Evolutionary conservation across 352 stramenopile species (phyloP), one percentile per base, ranked within the genome.

Genomic region (Phytophthora fragariae): DNA sequence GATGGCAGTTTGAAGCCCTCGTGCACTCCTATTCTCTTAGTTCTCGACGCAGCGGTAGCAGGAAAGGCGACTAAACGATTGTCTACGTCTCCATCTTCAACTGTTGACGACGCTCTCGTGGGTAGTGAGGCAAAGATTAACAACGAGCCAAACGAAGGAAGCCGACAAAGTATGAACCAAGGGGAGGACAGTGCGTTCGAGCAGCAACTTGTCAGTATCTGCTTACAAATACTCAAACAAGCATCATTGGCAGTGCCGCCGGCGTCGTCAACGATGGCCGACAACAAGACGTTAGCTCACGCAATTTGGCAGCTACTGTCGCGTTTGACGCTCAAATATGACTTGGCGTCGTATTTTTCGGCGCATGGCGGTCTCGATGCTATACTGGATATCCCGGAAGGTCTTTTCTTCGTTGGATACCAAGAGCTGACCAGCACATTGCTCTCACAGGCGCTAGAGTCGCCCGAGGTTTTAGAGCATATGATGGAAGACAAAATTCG

Each of bases 401-500:
- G 57, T 31, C 73, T 76, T 17, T 73, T 84, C 33, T 97, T 96
- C 39, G 41, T 62, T 11, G 86, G 86, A 11, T 97, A 95, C 56
- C 83, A 88, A 62, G 85, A 97, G 35, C 47, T 97, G 31, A 93
- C 88, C 0, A 85, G 84, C 15, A 76, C 79, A 14, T 65, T 97
- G 19, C 64, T 97, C 3, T 90, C 86, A 14, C 89, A 95, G 52
- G 73, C 88, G 8, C 72, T 97, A 31, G 89, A 96, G 65, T 96
- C 90, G 5, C 90, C 90, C 3, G 84, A 94, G 63, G 86, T 96
- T 7, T 66, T 97, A n/a, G 80, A 96, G 68, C 83, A 91, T 33
- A 90, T 90, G 69, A 96, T 96, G 88, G 88, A 96, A 70, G 89
- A 95, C 12, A 95, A 93, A 60, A 95, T 97, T 75, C 57, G 79